Conservation (phyloP, 2,329 filamentous ascomycete genomes). For the Alternaria infectoria region DNA sequence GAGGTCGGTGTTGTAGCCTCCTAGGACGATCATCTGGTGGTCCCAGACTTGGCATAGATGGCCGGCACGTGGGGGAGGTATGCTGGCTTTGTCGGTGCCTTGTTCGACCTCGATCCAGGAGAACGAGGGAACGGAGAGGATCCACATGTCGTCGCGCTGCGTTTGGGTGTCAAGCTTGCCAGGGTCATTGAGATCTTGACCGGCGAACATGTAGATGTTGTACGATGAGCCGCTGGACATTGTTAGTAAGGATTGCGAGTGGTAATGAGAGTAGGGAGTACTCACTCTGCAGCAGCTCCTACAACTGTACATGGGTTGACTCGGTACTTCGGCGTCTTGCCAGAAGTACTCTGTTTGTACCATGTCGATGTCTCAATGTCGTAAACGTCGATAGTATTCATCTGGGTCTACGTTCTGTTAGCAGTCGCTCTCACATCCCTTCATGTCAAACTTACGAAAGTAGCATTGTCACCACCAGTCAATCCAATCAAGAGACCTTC, state of each 20-base stretch:
- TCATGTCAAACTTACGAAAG: slow-evolving; percentile 65
- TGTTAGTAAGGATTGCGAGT: slow-evolving; percentile 9
- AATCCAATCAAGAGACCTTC: slow-evolving; percentile 79
- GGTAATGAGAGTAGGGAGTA: not conserved
- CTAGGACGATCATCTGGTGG: slow-evolving; percentile 79
- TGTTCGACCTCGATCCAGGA: slow-evolving; percentile 75
- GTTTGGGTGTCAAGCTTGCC: slow-evolving; percentile 61
- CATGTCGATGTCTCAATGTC: slow-evolving; percentile 73
- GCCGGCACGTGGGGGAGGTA: slow-evolving; percentile 68
- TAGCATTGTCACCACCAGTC: slow-evolving; percentile 72
- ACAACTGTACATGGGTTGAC: slow-evolving; percentile 76
- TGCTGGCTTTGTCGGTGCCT: slow-evolving; percentile 35
- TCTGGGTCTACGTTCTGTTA: slow-evolving; percentile 58
- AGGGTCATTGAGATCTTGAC: slow-evolving; percentile 72
- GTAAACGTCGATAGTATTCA: slow-evolving; percentile 80
- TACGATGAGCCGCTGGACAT: slow-evolving; percentile 68
- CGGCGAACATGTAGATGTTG: slow-evolving; percentile 80
- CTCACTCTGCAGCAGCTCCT: slow-evolving; percentile 69
- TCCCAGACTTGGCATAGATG: slow-evolving; percentile 81
- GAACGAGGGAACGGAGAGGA: slow-evolving; percentile 79
- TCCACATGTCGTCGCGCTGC: slow-evolving; percentile 78
- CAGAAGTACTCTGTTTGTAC: slow-evolving; percentile 74
- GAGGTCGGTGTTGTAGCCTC: slow-evolving; percentile 68
- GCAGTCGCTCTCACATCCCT: not conserved
- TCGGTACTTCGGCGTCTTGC: slow-evolving; percentile 63